phyloP scores from a whole-genome alignment of 805 yeast species.

The Kluyveromyces dobzhanskii region DNA sequence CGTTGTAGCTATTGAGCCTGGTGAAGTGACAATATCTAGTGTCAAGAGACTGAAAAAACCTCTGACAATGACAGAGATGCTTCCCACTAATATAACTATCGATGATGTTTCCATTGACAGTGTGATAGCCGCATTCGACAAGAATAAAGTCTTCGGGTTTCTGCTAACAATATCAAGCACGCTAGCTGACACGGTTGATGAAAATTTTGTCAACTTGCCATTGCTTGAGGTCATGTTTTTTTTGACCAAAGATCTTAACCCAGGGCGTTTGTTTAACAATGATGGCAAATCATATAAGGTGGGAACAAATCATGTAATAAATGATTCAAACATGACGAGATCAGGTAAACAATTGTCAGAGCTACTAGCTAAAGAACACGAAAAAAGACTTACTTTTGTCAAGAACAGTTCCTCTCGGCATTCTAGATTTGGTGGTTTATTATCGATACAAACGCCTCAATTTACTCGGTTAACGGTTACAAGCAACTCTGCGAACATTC shows the following conservation, averaged over 20 bases:
- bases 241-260: conserved; percentile 49
- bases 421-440: conserved; percentile 81
- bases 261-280: conserved; percentile 13
- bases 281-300: background rate
- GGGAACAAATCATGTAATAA: conserved; percentile 1
- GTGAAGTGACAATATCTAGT: conserved; percentile 42
- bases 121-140: conserved; percentile 49
- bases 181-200: conserved; percentile 55
- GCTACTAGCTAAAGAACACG: conserved; percentile 53
- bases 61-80: conserved; percentile 19
- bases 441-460: conserved; percentile 60
- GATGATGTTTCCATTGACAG: conserved; percentile 64
- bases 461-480: conserved; percentile 55
- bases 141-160: conserved; percentile 65
- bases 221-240: conserved; percentile 64
- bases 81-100: conserved; percentile 48
- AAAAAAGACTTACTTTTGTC: conserved; percentile 39
- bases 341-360: conserved; percentile 38
- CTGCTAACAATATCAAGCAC: conserved; percentile 63
- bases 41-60: conserved; percentile 32
- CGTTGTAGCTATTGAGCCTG: conserved; percentile 68
- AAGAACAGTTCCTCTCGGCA: conserved; percentile 63
- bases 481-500: conserved; percentile 57
- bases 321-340: conserved; percentile 14
- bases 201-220: conserved; percentile 48